A percentile compares a stretch with the other conserved stretches of the same genome.
Evolutionary conservation across 2,329 filamentous ascomycete genomes (phyloP).

Genomic region (Penicillium sp.): DNA sequence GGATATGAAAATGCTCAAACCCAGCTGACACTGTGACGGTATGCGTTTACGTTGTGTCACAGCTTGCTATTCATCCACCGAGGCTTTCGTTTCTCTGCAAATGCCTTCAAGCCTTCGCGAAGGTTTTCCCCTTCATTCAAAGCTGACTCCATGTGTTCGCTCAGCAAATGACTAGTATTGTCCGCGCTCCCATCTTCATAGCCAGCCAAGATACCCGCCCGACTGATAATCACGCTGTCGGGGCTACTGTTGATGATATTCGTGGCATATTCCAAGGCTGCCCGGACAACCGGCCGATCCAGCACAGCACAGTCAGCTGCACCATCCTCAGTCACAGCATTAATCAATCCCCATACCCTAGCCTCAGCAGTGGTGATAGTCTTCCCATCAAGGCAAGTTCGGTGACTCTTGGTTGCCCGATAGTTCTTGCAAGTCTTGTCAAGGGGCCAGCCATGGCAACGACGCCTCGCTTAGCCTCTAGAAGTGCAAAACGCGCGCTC

Average conservation of each 20-base stretch:
- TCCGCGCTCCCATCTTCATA: slow-evolving; percentile 17
- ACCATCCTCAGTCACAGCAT: slow-evolving; percentile 11
- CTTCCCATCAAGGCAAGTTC: slow-evolving; percentile 13
- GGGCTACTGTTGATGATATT: slow-evolving; percentile 14
- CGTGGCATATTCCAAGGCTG: slow-evolving; percentile 9
- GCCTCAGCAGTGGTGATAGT: slow-evolving; percentile 10
- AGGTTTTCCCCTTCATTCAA: slow-evolving; percentile 15
- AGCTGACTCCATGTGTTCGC: slow-evolving; percentile 11
- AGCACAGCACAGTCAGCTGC: slow-evolving; percentile 5
- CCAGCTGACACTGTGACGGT: too few species aligned
- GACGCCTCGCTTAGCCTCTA: slow-evolving; percentile 14
- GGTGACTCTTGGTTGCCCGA: slow-evolving; percentile 12
- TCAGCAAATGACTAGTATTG: slow-evolving; percentile 10
- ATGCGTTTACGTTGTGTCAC: background rate
- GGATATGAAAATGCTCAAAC: too few species aligned
- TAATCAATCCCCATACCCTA: slow-evolving; percentile 15
- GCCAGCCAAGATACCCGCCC: slow-evolving; percentile 13
- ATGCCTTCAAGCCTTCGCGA: slow-evolving; percentile 12
- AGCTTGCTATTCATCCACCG: slow-evolving; percentile 16
- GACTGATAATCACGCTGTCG: slow-evolving; percentile 17
- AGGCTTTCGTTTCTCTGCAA: slow-evolving; percentile 14
- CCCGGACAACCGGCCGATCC: slow-evolving; percentile 14
- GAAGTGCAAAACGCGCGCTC: slow-evolving; percentile 13
- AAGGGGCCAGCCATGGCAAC: slow-evolving; percentile 17
- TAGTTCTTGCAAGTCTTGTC: slow-evolving; percentile 13